A percentile compares a stretch with the other conserved stretches of the same genome.
phyloP scores from a whole-genome alignment of 208 protist genomes.

The Blastocrithidia nonstop region DNA sequence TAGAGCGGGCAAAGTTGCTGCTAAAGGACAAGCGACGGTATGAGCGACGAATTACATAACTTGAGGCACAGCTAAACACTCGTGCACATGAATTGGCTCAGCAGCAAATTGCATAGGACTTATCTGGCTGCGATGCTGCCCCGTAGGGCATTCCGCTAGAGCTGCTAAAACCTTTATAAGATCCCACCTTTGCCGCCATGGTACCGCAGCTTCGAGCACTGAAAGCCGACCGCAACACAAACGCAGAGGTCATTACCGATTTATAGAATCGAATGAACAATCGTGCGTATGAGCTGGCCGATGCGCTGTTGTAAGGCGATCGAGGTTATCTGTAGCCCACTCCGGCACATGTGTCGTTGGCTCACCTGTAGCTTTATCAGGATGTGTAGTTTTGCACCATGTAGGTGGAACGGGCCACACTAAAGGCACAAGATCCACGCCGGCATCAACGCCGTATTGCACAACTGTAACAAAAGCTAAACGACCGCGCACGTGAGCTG shows the following conservation, averaged over 20 bases:
- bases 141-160: slow-evolving; percentile 56
- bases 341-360: slow-evolving; percentile 39
- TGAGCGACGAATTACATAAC: slow-evolving; percentile 18
- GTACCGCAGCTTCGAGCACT: slow-evolving; percentile 52
- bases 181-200: slow-evolving; percentile 29
- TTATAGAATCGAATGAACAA: slow-evolving; percentile 59
- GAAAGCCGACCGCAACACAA: slow-evolving; percentile 24
- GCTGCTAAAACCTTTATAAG: slow-evolving; percentile 31
- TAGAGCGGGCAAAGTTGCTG: slow-evolving; percentile 54
- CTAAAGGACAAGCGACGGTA: slow-evolving; percentile 20
- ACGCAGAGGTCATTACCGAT: slow-evolving; percentile 14
- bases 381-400: slow-evolving; percentile 42
- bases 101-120: slow-evolving; percentile 33
- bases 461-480: slow-evolving; percentile 42
- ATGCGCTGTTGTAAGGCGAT: slow-evolving; percentile 37
- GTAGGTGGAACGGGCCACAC: slow-evolving; percentile 54
- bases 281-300: slow-evolving; percentile 52
- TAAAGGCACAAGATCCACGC: slow-evolving; percentile 44
- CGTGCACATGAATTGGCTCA: slow-evolving; percentile 55
- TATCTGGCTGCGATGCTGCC: slow-evolving; percentile 27
- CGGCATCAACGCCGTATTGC: slow-evolving; percentile 44
- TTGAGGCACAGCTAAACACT: slow-evolving; percentile 56
- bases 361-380: slow-evolving; percentile 39
- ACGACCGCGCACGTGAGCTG: slow-evolving; percentile 39
- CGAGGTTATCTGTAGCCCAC: slow-evolving; percentile 56